These are phyloP conservation scores for Aureobasidium sp. DNA, from an alignment of 2,329 filamentous ascomycete genomes.

Conservation along the genomic window DNA sequence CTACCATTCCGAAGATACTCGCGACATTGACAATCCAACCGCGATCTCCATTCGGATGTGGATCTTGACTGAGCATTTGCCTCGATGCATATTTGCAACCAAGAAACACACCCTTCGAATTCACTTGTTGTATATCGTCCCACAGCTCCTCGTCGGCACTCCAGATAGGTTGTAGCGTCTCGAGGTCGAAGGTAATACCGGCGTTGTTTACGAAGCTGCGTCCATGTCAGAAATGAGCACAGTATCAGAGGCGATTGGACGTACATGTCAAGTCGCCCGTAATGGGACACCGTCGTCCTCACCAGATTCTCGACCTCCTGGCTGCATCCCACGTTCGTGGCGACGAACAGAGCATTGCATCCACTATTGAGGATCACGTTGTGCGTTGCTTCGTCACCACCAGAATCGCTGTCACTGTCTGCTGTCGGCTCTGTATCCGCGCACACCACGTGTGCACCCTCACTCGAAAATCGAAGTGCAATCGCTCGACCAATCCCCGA, in stretches of 20 bases:
- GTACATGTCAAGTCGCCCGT: constrained; percentile 11
- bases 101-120: constrained; percentile 31
- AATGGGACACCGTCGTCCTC: neutral
- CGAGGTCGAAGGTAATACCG: constrained; percentile 26
- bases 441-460: constrained; percentile 23
- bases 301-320: constrained; percentile 6
- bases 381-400: constrained; percentile 2
- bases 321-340: constrained; percentile 5
- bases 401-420: neutral
- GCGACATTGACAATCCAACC: constrained; percentile 34
- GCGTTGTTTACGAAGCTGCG: constrained; percentile 28
- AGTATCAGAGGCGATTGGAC: neutral
- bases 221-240: neutral
- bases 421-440: constrained; percentile 22
- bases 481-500: constrained; percentile 25
- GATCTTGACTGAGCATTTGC: constrained; percentile 31
- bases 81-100: constrained; percentile 30
- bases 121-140: constrained; percentile 30
- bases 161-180: constrained; percentile 8
- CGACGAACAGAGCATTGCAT: constrained; percentile 8
- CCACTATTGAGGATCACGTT: neutral
- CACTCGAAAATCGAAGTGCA: constrained; percentile 20
- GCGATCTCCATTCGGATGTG: constrained; percentile 20
- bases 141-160: constrained; percentile 26
- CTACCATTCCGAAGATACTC: constrained; percentile 28